A percentile compares a stretch with the other conserved stretches of the same genome.
phyloP scores from a whole-genome alignment of 345 rosid species.

The Salix viminalis region DNA sequence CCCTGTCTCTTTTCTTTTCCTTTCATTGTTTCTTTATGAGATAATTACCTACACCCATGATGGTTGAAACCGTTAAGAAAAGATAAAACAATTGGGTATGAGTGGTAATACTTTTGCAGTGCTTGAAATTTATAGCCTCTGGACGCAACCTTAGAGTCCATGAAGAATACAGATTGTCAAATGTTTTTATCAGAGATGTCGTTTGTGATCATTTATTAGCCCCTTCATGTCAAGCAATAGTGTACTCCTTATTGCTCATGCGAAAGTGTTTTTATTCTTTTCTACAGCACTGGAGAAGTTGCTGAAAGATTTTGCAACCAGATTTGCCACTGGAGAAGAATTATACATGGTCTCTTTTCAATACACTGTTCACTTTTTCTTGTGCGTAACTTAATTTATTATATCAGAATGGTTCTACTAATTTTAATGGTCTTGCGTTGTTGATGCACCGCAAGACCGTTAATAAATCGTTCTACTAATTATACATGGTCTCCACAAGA shows the following conservation, averaged over 20 bases:
- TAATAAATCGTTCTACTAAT: no score
- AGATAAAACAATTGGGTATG: neutral
- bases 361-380: neutral
- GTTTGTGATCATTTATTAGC: neutral
- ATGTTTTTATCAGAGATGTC: neutral
- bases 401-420: neutral
- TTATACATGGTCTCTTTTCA: constrained; percentile 35
- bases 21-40: neutral
- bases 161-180: no score
- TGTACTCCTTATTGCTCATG: neutral
- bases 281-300: constrained; percentile 50
- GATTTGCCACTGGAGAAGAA: constrained; percentile 51
- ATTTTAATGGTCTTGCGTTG: neutral
- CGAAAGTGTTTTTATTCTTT: neutral
- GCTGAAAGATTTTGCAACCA: constrained; percentile 33
- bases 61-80: neutral
- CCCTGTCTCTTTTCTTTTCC: neutral
- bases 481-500: neutral
- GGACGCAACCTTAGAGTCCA: neutral
- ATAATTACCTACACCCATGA: no score
- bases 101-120: neutral
- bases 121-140: neutral
- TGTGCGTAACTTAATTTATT: neutral
- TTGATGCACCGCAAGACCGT: neutral
- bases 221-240: neutral